Conservation (phyloP, 371 early-diverging fungal genomes). For the Dinochytrium kinnereticum region DNA sequence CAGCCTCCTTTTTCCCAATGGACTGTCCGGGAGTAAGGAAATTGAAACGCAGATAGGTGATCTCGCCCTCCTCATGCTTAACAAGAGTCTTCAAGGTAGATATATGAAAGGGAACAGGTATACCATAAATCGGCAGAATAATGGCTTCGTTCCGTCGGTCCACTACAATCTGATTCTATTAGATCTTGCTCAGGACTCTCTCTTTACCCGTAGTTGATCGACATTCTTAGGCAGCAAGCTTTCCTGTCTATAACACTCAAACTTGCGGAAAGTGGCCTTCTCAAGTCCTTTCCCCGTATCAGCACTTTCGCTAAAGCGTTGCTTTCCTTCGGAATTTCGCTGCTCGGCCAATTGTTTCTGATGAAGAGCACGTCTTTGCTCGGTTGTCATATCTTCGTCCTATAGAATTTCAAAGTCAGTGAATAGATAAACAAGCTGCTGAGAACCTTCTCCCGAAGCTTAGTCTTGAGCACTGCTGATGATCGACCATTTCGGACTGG, state of each 20-base stretch:
- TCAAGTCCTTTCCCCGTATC: slow-evolving; percentile 66
- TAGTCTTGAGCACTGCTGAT: slow-evolving; percentile 77
- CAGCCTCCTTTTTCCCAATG: slow-evolving; percentile 83
- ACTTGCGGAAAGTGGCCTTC: slow-evolving; percentile 78
- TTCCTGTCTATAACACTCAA: slow-evolving; percentile 94
- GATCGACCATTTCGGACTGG: slow-evolving; percentile 48
- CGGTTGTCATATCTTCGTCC: slow-evolving; percentile 77
- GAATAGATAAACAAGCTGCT: slow-evolving; percentile 19
- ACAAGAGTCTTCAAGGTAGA: slow-evolving; percentile 94
- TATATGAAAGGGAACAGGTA: slow-evolving; percentile 99
- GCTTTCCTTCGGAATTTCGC: slow-evolving; percentile 78
- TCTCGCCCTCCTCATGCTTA: slow-evolving; percentile 96
- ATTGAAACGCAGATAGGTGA: slow-evolving; percentile 94
- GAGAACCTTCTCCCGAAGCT: slow-evolving; percentile 82
- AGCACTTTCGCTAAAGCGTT: slow-evolving; percentile 71
- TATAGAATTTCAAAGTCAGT: slow-evolving; percentile 1
- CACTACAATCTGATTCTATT: slow-evolving; percentile 73
- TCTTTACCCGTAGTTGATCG: slow-evolving; percentile 59
- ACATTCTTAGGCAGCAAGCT: slow-evolving; percentile 80
- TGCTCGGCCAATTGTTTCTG: slow-evolving; percentile 83
- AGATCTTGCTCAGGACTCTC: not conserved
- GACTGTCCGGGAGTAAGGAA: slow-evolving; percentile 95
- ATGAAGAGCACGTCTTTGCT: slow-evolving; percentile 81
- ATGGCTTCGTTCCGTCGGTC: slow-evolving; percentile 90
- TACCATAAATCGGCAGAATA: slow-evolving; percentile 95